A percentile compares a stretch with the other conserved stretches of the same genome.
phyloP scores from a whole-genome alignment of 306 rosid species.

The Alnus glutinosa region DNA sequence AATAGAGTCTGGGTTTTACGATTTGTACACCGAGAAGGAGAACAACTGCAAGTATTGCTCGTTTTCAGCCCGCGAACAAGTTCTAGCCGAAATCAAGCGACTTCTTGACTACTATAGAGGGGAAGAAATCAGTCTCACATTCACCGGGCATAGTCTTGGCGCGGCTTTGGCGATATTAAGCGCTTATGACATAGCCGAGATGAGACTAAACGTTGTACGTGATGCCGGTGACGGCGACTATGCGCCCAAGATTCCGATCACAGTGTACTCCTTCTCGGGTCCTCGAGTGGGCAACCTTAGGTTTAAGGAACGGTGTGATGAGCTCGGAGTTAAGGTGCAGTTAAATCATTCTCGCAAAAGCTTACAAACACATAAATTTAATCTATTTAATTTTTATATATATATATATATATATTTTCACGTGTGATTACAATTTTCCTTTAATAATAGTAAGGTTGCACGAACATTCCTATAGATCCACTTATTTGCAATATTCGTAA shows the following conservation, averaged over 20 bases:
- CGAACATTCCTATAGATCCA: no score
- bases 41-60: constrained; percentile 44
- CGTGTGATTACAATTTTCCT: no score
- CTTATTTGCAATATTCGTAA: no score
- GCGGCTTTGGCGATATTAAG: constrained; percentile 53
- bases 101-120: constrained; percentile 49
- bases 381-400: no score
- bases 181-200: constrained; percentile 67
- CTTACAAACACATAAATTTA: no score
- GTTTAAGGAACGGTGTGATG: constrained; percentile 66
- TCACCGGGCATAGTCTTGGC: constrained; percentile 75
- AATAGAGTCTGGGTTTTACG: constrained; percentile 64
- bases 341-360: no score
- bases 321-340: constrained; percentile 50
- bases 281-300: constrained; percentile 69
- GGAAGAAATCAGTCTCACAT: constrained; percentile 56
- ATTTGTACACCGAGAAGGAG: constrained; percentile 65
- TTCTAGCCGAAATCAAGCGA: constrained; percentile 51
- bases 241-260: constrained; percentile 31
- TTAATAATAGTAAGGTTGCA: no score
- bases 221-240: background rate
- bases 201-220: constrained; percentile 33
- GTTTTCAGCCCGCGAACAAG: constrained; percentile 67
- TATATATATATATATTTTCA: no score
- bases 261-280: constrained; percentile 63